Evolutionary conservation across 805 yeast species (phyloP).

Genomic region (Saturnispora sanitii): DNA sequence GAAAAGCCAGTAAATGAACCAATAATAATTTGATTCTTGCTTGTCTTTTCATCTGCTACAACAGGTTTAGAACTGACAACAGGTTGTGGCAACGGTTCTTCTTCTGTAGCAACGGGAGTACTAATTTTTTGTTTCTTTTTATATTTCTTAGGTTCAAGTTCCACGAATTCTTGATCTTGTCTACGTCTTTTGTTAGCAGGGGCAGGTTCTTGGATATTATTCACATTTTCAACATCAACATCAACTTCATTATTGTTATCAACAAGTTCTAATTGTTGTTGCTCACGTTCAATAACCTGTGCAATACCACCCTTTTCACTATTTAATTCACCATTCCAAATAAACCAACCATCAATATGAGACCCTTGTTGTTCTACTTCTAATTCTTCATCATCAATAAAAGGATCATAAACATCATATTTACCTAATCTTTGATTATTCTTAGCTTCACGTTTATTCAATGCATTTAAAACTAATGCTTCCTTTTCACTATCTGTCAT

Average conservation of each 20-base stretch:
- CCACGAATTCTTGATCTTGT: background rate
- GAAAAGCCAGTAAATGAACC: conserved; percentile 11
- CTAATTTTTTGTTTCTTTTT: background rate
- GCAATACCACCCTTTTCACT: conserved; percentile 28
- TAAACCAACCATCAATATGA: conserved; percentile 92
- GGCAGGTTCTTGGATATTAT: background rate
- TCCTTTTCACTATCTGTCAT: conserved; percentile 28
- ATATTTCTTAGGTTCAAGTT: background rate
- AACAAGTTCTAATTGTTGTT: background rate
- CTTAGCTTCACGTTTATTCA: conserved; percentile 33
- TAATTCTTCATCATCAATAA: conserved; percentile 89
- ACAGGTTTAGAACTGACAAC: conserved; percentile 5
- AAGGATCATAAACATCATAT: conserved; percentile 89
- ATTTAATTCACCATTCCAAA: conserved; percentile 83
- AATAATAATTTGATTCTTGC: conserved; percentile 12
- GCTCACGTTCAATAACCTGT: background rate
- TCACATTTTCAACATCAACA: background rate
- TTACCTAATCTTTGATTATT: conserved; percentile 73
- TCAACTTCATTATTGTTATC: background rate
- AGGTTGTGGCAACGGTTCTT: background rate
- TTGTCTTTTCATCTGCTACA: conserved; percentile 11
- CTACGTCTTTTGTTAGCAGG: background rate
- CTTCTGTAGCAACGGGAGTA: background rate
- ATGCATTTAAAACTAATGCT: conserved; percentile 22
- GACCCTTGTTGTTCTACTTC: conserved; percentile 90